phyloP scores from a whole-genome alignment of 2,329 filamentous ascomycete species.

The Emergomyces pasteurianus region DNA sequence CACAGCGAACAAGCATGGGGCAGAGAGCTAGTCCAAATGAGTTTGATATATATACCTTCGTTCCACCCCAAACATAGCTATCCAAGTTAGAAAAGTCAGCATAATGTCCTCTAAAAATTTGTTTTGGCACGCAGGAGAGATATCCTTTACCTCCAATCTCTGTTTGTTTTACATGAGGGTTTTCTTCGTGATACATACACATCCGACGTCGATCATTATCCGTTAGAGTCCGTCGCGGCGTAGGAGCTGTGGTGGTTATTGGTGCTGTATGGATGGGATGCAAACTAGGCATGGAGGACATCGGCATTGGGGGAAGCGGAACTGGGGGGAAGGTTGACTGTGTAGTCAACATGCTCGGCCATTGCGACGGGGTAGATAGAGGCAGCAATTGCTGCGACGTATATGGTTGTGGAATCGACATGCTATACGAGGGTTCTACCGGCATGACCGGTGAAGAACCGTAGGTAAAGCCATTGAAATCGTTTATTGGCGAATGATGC shows the following conservation, averaged over 20 bases:
- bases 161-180: conserved; percentile 84
- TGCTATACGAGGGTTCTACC: conserved; percentile 43
- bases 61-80: conserved; percentile 86
- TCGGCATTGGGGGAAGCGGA: conserved; percentile 40
- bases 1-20: conserved; percentile 10
- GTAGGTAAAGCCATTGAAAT: conserved; percentile 55
- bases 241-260: conserved; percentile 30
- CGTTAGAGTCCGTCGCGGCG: conserved; percentile 75
- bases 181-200: conserved; percentile 86
- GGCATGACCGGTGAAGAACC: conserved; percentile 49
- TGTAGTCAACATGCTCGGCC: conserved; percentile 74
- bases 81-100: conserved; percentile 20
- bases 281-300: conserved; percentile 38
- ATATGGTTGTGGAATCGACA: conserved; percentile 47
- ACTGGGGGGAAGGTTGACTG: conserved; percentile 53
- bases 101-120: conserved; percentile 8
- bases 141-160: conserved; percentile 69
- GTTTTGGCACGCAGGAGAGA: background rate
- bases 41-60: conserved; percentile 57
- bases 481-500: conserved; percentile 57
- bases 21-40: conserved; percentile 4
- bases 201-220: conserved; percentile 82
- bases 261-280: conserved; percentile 38
- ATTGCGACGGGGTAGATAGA: conserved; percentile 60
- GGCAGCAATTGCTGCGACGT: conserved; percentile 50